Base-by-base conservation (phyloP, 2,329 filamentous ascomycete genomes). In the Juglanconis sp. region DNA sequence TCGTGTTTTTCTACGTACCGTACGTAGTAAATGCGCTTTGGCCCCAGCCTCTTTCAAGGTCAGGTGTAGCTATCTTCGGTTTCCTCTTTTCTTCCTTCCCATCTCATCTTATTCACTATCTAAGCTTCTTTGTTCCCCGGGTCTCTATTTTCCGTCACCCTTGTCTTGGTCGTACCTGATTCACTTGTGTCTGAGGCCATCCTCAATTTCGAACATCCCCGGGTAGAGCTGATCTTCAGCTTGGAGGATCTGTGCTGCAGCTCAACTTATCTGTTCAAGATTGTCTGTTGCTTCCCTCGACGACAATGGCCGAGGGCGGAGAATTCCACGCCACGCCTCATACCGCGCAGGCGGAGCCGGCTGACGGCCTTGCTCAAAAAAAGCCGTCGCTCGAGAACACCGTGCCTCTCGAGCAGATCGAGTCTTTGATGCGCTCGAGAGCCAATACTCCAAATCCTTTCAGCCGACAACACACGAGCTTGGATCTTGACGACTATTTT, bases 401-500 rank as follows among this genome's bases (percentile, higher is more conserved):
- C 38, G 61, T 56, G 51, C 61, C 59, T n/a, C 32, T 65, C 4
- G 65, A 66, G 7, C 53, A 64, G 38, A 62, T 67, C 34, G 64
- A 67, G 15, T 70, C 71, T 6, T 65, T 69, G 11, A 61, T 68
- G 35, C 69, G 68, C 4, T 69, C 72, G 0, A 65, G 66, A 5
- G 62, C 66, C 40, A 63, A 67, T 47, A 67, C 67, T 1, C 67
- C 68, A 3, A 71, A 71, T 8, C 70, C 70, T 7, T 72, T 72
- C 58, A 68, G 67, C 53, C 66, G 67, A 6, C 69, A 70, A 46
- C 71, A 70, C 52, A 68, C 68, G 0, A 69, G 67, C 6, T 52
- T 79, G 31, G 77, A 79, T 57, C 61, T 79, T 3, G 77, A 79
- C 60, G 76, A 77, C 63, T 80, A 80, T 64, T 80, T 80, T 66